Conservation (phyloP, 371 early-diverging fungal genomes). For the Apophysomyces elegans region DNA sequence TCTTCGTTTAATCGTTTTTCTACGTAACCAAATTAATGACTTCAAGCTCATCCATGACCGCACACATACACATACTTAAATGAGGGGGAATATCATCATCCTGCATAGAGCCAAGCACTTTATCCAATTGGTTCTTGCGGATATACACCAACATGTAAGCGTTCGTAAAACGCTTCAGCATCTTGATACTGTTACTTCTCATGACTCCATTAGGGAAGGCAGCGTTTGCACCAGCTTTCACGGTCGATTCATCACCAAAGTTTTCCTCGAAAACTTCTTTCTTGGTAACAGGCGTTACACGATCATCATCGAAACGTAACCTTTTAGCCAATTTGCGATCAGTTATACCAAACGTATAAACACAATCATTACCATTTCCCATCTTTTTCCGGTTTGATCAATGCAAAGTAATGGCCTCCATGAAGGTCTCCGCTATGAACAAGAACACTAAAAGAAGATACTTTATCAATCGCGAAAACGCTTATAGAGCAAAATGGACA, state of each 20-base stretch:
- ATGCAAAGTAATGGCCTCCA: slow-evolving; percentile 98
- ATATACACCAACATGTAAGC: slow-evolving; percentile 98
- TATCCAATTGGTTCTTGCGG: slow-evolving; percentile 70
- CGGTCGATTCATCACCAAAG: slow-evolving; percentile 83
- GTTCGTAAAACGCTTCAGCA: slow-evolving; percentile 81
- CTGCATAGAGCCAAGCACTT: slow-evolving; percentile 69
- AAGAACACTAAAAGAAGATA: slow-evolving; percentile 69
- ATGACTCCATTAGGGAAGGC: slow-evolving; percentile 16
- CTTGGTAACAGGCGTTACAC: slow-evolving; percentile 84
- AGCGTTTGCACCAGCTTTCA: slow-evolving; percentile 51
- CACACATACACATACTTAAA: slow-evolving; percentile 54
- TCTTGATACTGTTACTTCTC: slow-evolving; percentile 25
- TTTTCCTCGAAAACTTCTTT: slow-evolving; percentile 95
- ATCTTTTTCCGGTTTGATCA: slow-evolving; percentile 81
- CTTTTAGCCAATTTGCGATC: slow-evolving; percentile 16
- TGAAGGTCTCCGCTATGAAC: slow-evolving; percentile 96
- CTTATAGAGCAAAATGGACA: background rate
- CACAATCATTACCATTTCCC: slow-evolving; percentile 69
- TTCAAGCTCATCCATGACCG: background rate
- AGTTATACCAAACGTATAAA: background rate
- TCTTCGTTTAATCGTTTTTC: slow-evolving; percentile 66
- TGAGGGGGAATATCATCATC: slow-evolving; percentile 78
- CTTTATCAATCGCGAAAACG: background rate
- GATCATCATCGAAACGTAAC: slow-evolving; percentile 97
- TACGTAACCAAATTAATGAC: slow-evolving; percentile 27